Evolutionary conservation across 257 asterid species (phyloP).

Genomic region (Nicotiana obtusifolia): DNA sequence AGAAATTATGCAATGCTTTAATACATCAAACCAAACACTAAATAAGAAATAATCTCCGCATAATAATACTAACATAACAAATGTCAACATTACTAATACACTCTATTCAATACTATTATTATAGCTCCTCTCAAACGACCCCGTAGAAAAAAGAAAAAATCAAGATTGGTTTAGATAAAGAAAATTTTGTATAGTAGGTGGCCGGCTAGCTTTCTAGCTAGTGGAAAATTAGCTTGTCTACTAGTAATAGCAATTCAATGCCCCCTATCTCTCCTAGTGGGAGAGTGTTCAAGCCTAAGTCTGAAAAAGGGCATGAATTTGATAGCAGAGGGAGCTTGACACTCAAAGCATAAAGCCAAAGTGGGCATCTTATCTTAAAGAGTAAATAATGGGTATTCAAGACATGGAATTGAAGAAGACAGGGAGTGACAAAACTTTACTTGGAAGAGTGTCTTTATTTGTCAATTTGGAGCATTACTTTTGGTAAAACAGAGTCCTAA

Average conservation of each 20-base stretch:
- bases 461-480: slow-evolving; percentile 44
- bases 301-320: slow-evolving; percentile 17
- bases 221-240: neutral
- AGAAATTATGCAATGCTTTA: too few species aligned
- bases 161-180: too few species aligned
- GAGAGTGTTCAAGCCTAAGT: slow-evolving; percentile 28
- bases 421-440: slow-evolving; percentile 50
- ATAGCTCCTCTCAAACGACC: too few species aligned
- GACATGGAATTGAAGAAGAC: slow-evolving; percentile 31
- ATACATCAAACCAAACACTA: too few species aligned
- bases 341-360: slow-evolving; percentile 36
- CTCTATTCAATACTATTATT: too few species aligned
- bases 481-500: slow-evolving; percentile 14
- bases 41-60: too few species aligned
- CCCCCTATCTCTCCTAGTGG: neutral
- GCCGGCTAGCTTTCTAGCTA: too few species aligned
- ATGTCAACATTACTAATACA: too few species aligned
- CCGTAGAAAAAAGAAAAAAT: too few species aligned
- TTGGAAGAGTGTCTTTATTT: slow-evolving; percentile 27
- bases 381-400: slow-evolving; percentile 28
- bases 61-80: too few species aligned
- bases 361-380: slow-evolving; percentile 38
- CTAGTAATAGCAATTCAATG: neutral
- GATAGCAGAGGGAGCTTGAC: slow-evolving; percentile 8
- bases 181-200: too few species aligned